Conservation (phyloP, 352 stramenopile genomes). For the Pythium dissotocum region DNA sequence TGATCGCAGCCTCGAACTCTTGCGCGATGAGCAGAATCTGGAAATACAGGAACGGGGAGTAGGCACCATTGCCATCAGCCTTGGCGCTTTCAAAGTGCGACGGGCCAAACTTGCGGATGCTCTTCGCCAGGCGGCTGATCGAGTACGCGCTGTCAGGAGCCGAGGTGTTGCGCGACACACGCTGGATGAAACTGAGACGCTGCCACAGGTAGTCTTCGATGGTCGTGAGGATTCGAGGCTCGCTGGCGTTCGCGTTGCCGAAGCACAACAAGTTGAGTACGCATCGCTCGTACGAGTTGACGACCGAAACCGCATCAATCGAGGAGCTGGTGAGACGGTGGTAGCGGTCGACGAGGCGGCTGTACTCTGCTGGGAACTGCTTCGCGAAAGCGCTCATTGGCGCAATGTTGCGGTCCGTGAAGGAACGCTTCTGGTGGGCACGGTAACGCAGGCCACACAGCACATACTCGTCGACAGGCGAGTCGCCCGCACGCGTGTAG, state of each 20-base stretch:
- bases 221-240: conserved; percentile 72
- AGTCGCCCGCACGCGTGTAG: conserved; percentile 41
- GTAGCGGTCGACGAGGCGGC: conserved; percentile 64
- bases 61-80: conserved; percentile 36
- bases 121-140: conserved; percentile 62
- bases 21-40: conserved; percentile 79
- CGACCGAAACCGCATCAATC: conserved; percentile 67
- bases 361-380: conserved; percentile 66
- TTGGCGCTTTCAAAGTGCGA: conserved; percentile 63
- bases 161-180: conserved; percentile 34
- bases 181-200: conserved; percentile 79
- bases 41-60: conserved; percentile 76
- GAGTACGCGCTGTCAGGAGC: conserved; percentile 60
- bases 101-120: conserved; percentile 76
- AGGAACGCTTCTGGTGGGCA: conserved; percentile 56
- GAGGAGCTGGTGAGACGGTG: conserved; percentile 69
- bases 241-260: conserved; percentile 75
- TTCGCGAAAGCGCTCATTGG: conserved; percentile 61
- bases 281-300: conserved; percentile 77
- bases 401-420: conserved; percentile 36
- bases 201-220: conserved; percentile 89
- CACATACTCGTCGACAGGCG: conserved; percentile 56
- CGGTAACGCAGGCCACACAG: conserved; percentile 62
- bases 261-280: conserved; percentile 84
- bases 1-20: conserved; percentile 79